Percentiles rank a stretch among this genome's conserved stretches.
Conservation (phyloP, 176 grass and related monocot genomes). For the Ensete glaucum region DNA sequence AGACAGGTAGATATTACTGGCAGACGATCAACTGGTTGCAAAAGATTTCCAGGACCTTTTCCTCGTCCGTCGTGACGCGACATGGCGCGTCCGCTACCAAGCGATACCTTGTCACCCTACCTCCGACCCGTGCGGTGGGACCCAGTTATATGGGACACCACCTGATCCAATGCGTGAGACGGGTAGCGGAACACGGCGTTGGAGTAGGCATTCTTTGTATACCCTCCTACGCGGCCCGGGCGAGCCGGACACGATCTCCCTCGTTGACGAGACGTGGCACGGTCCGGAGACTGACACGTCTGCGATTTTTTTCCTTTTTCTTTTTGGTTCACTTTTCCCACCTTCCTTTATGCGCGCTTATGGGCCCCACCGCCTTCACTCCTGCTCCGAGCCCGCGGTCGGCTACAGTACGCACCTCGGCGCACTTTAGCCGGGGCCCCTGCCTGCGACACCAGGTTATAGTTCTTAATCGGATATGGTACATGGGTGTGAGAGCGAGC, state of each 20-base stretch:
- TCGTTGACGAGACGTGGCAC: background rate
- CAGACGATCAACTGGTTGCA: too few species aligned
- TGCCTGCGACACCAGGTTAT: background rate
- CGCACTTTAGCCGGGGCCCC: background rate
- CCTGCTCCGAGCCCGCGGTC: background rate
- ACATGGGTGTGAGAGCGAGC: background rate
- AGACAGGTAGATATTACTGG: too few species aligned
- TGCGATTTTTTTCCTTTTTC: background rate
- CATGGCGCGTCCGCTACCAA: background rate
- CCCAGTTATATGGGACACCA: background rate
- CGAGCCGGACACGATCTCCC: background rate
- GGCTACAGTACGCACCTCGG: background rate
- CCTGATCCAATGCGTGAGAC: background rate
- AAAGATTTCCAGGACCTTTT: too few species aligned
- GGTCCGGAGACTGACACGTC: background rate
- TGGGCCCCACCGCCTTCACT: background rate
- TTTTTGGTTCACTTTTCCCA: background rate
- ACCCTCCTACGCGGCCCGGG: background rate
- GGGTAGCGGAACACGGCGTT: background rate
- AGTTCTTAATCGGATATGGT: background rate
- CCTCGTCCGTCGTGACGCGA: background rate
- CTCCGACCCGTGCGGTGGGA: background rate
- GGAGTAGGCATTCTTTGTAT: background rate
- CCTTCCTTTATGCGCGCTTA: background rate
- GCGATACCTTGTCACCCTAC: too few species aligned